Evolutionary conservation across 495 filamentous ascomycete species (phyloP).

Genomic region (Penicillium pulvis): DNA sequence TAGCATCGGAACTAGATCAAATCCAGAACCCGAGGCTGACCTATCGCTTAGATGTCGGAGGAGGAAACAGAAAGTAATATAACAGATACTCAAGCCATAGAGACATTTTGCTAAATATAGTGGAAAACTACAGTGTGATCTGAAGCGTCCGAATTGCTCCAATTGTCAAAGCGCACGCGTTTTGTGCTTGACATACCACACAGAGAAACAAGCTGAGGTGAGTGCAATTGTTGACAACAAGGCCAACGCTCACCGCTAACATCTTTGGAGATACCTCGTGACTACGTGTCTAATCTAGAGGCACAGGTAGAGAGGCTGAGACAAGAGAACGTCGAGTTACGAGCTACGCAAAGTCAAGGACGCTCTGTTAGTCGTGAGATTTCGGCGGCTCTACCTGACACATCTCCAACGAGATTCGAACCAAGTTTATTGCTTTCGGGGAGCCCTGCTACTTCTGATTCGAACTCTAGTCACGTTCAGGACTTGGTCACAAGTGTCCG

Average conservation of each 20-base stretch:
- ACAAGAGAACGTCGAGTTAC: no score
- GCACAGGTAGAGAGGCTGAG: no score
- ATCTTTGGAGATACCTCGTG: not conserved
- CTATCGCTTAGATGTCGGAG: not conserved
- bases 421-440: no score
- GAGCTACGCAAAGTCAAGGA: no score
- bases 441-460: not conserved
- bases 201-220: slow-evolving; percentile 3
- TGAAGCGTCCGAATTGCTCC: slow-evolving; percentile 3
- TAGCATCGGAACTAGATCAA: not conserved
- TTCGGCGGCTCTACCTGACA: no score
- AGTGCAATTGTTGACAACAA: not conserved
- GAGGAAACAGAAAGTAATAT: slow-evolving; percentile 1
- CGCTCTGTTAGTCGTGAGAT: no score
- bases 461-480: slow-evolving; percentile 3
- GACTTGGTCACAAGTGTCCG: slow-evolving; percentile 9
- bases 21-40: no score
- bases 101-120: not conserved
- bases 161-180: slow-evolving; percentile 6
- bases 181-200: slow-evolving; percentile 8
- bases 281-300: no score
- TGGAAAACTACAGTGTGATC: not conserved
- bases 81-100: no score
- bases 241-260: not conserved
- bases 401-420: no score